Evolutionary conservation across 2,329 filamentous ascomycete species (phyloP), one percentile per base, ranked within the genome.

Genomic region (Cercospora berteroae): DNA sequence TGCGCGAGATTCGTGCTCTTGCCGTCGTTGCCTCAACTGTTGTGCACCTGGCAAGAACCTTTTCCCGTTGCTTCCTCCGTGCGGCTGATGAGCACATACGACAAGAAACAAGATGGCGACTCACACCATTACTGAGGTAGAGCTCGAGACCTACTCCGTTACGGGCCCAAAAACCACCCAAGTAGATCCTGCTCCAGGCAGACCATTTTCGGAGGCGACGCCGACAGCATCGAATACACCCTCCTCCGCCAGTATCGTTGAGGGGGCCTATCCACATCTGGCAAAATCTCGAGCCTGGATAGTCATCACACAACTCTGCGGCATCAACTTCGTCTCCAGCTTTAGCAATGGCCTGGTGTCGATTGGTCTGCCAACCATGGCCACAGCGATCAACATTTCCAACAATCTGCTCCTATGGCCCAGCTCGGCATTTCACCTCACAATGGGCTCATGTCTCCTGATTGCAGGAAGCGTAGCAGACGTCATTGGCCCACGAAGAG

Each of bases 401-500:
- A n/a, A 33, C 6, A 65, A 68, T n/a, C 64, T 76, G 2, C 68
- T 72, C 6, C 69, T 76, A 9, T 75, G 73, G 74, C 74, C 74
- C 4, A 70, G 68, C 1, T 70, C 70, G 27, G 71, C 76, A 76
- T 36, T 79, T 76, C 58, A 80, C 79, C 8, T 86, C 20, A 83
- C 83, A 0, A 80, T 80, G 60, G 83, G 82, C 52, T 83, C 82
- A 44, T 82, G 81, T 18, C 79, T 87, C 0, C 78, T 87, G 1
- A 73, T 86, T 1, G 79, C 81, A 5, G 85, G 84, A 3, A 82
- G 84, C 3, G 73, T 86, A 8, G 80, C 83, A 18, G 84, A 87
- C 76, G 80, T 84, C 0, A 77, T 86, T 4, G 85, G 85, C 0
- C 81, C 79, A 58, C 75, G 80, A 63, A 70, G 78, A 33, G 80